A percentile compares a stretch with the other conserved stretches of the same genome.
These are phyloP conservation scores for Suhomyces panamericanus DNA, from an alignment of 1,139 yeast genomes.

Conservation along the genomic window DNA sequence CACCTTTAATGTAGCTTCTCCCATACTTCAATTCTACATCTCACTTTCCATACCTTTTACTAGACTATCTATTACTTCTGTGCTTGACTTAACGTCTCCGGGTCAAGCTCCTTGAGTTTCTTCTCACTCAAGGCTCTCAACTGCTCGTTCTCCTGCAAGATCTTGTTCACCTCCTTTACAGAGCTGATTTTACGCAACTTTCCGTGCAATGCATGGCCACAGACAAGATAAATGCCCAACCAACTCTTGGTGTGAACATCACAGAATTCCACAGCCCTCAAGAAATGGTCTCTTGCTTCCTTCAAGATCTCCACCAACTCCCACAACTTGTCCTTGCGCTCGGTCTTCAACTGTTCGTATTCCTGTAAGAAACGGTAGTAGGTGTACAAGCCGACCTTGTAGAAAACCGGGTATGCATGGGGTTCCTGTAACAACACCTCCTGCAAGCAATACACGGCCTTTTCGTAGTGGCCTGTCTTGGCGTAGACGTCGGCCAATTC, in stretches of 20 bases:
- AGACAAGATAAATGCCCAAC: slow-evolving; percentile 61
- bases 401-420: slow-evolving; percentile 69
- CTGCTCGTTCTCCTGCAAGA: slow-evolving; percentile 24
- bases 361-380: slow-evolving; percentile 22
- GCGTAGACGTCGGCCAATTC: slow-evolving; percentile 69
- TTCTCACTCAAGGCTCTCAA: slow-evolving; percentile 20
- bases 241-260: slow-evolving; percentile 70
- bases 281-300: slow-evolving; percentile 53
- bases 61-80: not conserved
- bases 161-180: slow-evolving; percentile 25
- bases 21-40: no score
- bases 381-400: slow-evolving; percentile 50
- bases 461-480: slow-evolving; percentile 60
- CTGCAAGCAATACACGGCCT: slow-evolving; percentile 65
- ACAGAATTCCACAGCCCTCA: slow-evolving; percentile 74
- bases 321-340: slow-evolving; percentile 19
- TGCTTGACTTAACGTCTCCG: slow-evolving; percentile 1
- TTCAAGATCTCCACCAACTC: slow-evolving; percentile 26
- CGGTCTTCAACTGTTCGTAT: slow-evolving; percentile 13
- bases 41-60: not conserved
- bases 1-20: no score
- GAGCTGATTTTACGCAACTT: slow-evolving; percentile 21
- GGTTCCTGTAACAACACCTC: slow-evolving; percentile 72
- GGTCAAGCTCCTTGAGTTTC: slow-evolving; percentile 23
- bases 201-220: slow-evolving; percentile 23